Evolutionary conservation across 208 protist genomes (phyloP), one percentile per base, ranked within the genome.

Genomic region (Acanthamoeba triangularis): DNA sequence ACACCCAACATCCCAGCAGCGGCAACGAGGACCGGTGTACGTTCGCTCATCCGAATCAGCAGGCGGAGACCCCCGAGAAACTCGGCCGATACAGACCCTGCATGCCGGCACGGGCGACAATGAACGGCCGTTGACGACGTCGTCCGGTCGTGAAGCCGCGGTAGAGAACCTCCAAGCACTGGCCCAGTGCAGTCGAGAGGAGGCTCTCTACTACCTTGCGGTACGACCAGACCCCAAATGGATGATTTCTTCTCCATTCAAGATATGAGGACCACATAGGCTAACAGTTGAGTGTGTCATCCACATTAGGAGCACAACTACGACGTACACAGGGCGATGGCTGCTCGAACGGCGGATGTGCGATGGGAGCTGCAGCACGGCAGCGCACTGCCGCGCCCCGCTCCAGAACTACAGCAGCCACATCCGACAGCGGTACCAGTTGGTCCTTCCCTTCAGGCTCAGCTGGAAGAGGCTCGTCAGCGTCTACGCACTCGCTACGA

Each of bases 401-500:
- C 49, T 18, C 14, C 49, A 54, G 44, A 87, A 25, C 78, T 2
- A 5, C 49, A 30, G 41, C 1, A 7, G 63, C 78, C 8, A 33
- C 47, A 16, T n/a, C 4, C n/a, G 72, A 25, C 72, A 3, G 16
- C 10, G 28, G 28, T 28, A 35, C 13, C 0, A 8, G 72, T 14
- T 5, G 63, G 7, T 23, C 61, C 63, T 10, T 23, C 30, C n/a
- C n/a, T 72, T 8, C n/a, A 72, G 30, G n/a, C 74, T 41, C 74
- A 82, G 74, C 10, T 82, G 10, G 18, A 52, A 25, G 74, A 82
- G 74, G 74, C 74, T 52, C 74, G 74, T 13, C 16, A 41, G 37
- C n/a, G 74, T n/a, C 74, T 82, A 5, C 74, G 74, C 37, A 25
- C 35, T 16, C 74, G 74, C 33, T 82, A 82, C 74, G 74, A 82